Evolutionary conservation across 192 early-diverging fungal genomes (phyloP).

Genomic region (Podila horticola): DNA sequence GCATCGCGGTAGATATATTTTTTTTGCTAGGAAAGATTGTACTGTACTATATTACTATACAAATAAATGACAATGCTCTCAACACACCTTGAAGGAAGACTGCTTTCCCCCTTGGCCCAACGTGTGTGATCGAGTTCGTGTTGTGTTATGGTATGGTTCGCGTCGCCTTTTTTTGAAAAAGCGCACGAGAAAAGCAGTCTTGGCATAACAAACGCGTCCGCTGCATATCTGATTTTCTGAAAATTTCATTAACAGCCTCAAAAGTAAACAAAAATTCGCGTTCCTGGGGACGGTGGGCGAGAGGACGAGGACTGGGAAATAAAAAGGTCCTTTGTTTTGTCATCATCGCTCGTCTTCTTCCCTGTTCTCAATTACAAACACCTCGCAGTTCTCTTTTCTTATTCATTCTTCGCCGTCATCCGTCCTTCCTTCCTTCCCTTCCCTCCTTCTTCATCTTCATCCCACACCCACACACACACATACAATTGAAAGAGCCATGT

Average conservation of each 20-base stretch:
- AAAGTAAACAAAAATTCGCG: not conserved
- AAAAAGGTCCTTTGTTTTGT: not conserved
- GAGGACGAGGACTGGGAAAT: too few species aligned
- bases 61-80: too few species aligned
- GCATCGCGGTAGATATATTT: not conserved
- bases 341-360: not conserved
- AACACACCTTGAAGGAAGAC: too few species aligned
- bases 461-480: too few species aligned
- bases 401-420: not conserved
- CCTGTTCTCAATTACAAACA: not conserved
- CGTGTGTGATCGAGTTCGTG: too few species aligned
- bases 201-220: not conserved
- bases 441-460: not conserved
- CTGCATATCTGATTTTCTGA: too few species aligned
- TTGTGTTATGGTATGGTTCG: too few species aligned
- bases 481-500: constrained; percentile 9
- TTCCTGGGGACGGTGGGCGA: not conserved
- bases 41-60: too few species aligned
- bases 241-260: too few species aligned
- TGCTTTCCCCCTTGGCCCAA: too few species aligned
- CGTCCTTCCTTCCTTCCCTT: not conserved
- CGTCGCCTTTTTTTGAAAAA: not conserved
- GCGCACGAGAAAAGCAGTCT: too few species aligned
- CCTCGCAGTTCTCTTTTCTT: not conserved
- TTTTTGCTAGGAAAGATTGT: too few species aligned